Evolutionary conservation across 306 rosid species (phyloP), one percentile per base, ranked within the genome.

Genomic region (Vigna reflexopilosa): DNA sequence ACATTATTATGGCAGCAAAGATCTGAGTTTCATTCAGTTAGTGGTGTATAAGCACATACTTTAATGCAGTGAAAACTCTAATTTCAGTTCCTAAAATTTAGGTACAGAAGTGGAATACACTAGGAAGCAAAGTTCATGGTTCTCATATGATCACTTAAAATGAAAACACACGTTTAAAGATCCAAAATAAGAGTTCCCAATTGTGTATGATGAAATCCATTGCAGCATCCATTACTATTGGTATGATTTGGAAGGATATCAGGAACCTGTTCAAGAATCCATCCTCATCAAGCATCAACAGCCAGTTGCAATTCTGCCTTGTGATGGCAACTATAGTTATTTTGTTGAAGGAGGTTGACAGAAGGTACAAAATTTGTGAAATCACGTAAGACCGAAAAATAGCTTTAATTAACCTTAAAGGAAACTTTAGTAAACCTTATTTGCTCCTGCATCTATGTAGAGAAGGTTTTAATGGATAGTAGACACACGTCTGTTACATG

Each of bases 281-380:
- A 45, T 77, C 58, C 48, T 59, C 63, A 50, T 70, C 67, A 64
- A 58, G 54, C 48, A 78, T 59, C 45, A 70, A 65, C 36, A 28
- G 58, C 59, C 7, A 50, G 56, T 50, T 54, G 28, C 40, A 57
- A 82, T 30, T 66, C 70, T 24, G 48, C 77, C 64, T 72, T 15
- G 7, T 48, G 77, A 78, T 19, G 44, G 30, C 47, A 75, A 17
- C 57, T 24, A 61, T 40, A 14, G 30, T 38, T 56, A 34, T 34
- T 74, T 70, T 32, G 9, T 48, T 49, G 10, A 32, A 54, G 28
- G 36, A 48, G 40, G 40, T 34, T 34, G 7, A 34, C 40, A 5
- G 7, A 5, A 34, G 8, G 40, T 6, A 34, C 40, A 34, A 34
- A 34, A 34, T 34, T 34, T 34, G 40, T 34, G 40, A 6, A 34